Base-by-base conservation (phyloP, 2,329 filamentous ascomycete genomes). In the Colletotrichum kahawae region DNA sequence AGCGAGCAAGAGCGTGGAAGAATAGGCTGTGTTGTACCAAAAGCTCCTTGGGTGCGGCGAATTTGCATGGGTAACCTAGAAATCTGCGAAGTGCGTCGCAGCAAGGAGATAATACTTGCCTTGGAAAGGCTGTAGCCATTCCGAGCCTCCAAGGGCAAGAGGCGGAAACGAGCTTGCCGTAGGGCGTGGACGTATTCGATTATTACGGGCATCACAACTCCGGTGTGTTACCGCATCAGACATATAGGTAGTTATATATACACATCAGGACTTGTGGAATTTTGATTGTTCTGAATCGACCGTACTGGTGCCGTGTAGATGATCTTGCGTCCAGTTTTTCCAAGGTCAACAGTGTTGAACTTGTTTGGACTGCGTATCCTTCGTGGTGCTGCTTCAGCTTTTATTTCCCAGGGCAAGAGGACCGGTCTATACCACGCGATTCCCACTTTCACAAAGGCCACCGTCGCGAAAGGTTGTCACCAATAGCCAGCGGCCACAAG, bases 31-130 rank as follows among this genome's bases (percentile, higher is more conserved):
- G 62, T 67, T 71, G 72, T 75, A 67, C 56, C 36, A 71, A 75
- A 75, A 75, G 36, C 68, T 71, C 68, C 68, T 67, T 71, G 72
- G 72, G 24, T 67, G 68, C 69, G 72, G 68, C 68, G 27, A 75
- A 65, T 54, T 67, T 74, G 72, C 62, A 67, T 74, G 62, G 62
- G 54, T 33, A 67, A 57, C 51, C 54, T 71, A 71, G 72, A 74
- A 27, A 38, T 43, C 62, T 71, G 68, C 56, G 54, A 57, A 56
- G n/a, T 27, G 24, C 60, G 68, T 71, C 69, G 62, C 68, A 67
- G 16, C 68, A 27, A 71, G 54, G 62, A 67, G 62, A 31, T 74
- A 67, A 74, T 74, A 34, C 29, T 62, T 65, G 54, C 29, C 36
- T 48, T 70, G 59, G 51, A 48, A 57, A 57, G 8, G 29, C 10